Evolutionary conservation across 148 eudicot species (phyloP).

Genomic region (Spergularia bocconei): DNA sequence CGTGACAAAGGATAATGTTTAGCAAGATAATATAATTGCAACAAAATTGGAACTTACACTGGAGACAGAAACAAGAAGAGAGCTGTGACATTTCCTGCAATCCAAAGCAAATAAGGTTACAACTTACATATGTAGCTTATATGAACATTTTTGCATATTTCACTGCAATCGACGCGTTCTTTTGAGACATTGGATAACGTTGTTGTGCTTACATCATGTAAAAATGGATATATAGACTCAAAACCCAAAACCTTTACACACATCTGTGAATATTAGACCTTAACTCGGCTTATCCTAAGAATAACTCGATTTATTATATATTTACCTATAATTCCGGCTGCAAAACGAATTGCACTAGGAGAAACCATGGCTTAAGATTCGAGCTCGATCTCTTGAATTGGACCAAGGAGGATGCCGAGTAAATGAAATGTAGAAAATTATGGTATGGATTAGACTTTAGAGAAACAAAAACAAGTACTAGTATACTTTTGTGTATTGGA

Average conservation of each 20-base stretch:
- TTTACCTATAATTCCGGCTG: constrained; percentile 44
- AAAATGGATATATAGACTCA: too few relatives aligned
- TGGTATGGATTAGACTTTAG: not conserved
- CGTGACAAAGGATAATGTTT: too few relatives aligned
- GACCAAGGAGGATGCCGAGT: too few relatives aligned
- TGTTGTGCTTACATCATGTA: too few relatives aligned
- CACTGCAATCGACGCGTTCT: too few relatives aligned
- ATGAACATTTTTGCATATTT: too few relatives aligned
- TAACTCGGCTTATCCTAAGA: too few relatives aligned
- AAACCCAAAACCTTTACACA: too few relatives aligned
- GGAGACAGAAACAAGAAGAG: constrained; percentile 60
- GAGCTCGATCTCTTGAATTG: not conserved
- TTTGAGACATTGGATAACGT: too few relatives aligned
- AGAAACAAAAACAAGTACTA: not conserved
- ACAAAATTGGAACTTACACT: constrained; percentile 36
- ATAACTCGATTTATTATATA: not conserved
- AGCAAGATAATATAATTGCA: too few relatives aligned
- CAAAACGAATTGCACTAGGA: constrained; percentile 31
- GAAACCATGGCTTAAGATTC: constrained; percentile 32
- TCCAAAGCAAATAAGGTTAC: not conserved
- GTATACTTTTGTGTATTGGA: not conserved
- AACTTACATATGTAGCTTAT: not conserved
- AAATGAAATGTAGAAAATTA: too few relatives aligned
- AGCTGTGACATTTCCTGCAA: constrained; percentile 68
- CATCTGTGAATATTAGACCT: too few relatives aligned